Percentiles rank a stretch among this genome's conserved stretches.
Conservation (phyloP, 768 basidiomycete genomes). For the Fibroporia radiculosa region DNA sequence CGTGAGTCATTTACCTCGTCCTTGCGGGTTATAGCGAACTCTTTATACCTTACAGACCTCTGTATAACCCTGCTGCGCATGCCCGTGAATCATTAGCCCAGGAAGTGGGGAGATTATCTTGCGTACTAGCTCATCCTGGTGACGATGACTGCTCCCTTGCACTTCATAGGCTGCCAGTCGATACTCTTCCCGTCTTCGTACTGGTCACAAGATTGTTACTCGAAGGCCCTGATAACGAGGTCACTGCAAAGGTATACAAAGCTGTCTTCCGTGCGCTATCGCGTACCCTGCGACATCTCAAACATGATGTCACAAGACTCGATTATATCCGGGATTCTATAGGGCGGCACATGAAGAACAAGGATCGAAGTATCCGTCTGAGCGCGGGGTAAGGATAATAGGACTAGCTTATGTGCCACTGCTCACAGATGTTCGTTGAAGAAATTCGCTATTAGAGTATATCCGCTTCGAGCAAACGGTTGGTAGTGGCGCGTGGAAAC, state of each 20-base stretch:
- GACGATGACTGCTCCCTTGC: conserved; percentile 7
- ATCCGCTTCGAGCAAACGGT: conserved; percentile 34
- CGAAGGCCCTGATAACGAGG: conserved; percentile 38
- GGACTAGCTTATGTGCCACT: neutral
- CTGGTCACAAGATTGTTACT: conserved; percentile 34
- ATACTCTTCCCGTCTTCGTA: conserved; percentile 26
- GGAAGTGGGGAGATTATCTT: conserved; percentile 13
- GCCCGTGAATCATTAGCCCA: conserved; percentile 28
- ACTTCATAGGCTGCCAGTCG: conserved; percentile 5
- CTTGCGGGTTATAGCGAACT: no score
- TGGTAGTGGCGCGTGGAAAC: conserved; percentile 24
- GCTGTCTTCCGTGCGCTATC: conserved; percentile 14
- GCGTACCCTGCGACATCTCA: conserved; percentile 15
- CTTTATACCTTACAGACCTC: conserved; percentile 33
- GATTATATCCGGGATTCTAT: conserved; percentile 31
- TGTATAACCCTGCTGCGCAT: conserved; percentile 23
- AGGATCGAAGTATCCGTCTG: conserved; percentile 52
- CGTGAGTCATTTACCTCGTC: no score
- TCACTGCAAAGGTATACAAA: conserved; percentile 36
- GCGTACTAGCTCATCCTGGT: conserved; percentile 13
- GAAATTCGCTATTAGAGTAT: conserved; percentile 42
- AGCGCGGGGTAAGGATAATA: conserved; percentile 52
- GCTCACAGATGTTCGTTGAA: conserved; percentile 14
- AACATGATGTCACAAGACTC: conserved; percentile 13
- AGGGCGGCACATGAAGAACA: conserved; percentile 42